Base-by-base conservation (phyloP, 2,329 filamentous ascomycete genomes). In the Alternaria rosae region DNA sequence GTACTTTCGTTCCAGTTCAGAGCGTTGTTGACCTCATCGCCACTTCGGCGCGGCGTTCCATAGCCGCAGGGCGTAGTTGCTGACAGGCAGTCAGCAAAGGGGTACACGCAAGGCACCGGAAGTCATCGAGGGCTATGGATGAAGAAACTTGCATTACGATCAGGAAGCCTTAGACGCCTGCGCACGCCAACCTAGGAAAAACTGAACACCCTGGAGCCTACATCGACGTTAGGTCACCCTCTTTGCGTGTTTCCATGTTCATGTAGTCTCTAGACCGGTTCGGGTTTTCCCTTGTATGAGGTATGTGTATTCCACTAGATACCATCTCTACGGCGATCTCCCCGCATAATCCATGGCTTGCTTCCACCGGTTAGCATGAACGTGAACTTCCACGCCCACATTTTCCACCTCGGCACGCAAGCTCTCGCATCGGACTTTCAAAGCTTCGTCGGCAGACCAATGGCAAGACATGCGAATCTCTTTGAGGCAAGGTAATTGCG, bases 271-370 rank as follows among this genome's bases (percentile, higher is more conserved):
- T n/a, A n/a, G n/a, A n/a, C n/a, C n/a, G n/a, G n/a, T n/a, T n/a
- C n/a, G n/a, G n/a, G n/a, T n/a, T n/a, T n/a, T n/a, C n/a, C n/a
- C n/a, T n/a, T n/a, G n/a, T n/a, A n/a, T n/a, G n/a, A n/a, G n/a
- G n/a, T n/a, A n/a, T n/a, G n/a, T n/a, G n/a, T n/a, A n/a, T n/a
- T n/a, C n/a, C n/a, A n/a, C n/a, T n/a, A n/a, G n/a, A n/a, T n/a
- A n/a, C n/a, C n/a, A n/a, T 45, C 0, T 44, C 42, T 45, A 45
- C 17, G 17, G 42, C 17, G 42, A 60, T 13, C 26, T 55, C 44
- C 54, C 58, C 38, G 54, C 61, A 61, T 41, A 64, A 66, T 61
- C 55, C 56, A 59, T 51, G 44, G 62, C 55, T 43, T 51, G 30
- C 35, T 35, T 23, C n/a, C 26, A 65, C 43, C 62, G 54, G 35